Evolutionary conservation across 768 basidiomycete genomes (phyloP), one percentile per base, ranked within the genome.

Genomic region (Kwoniella newhampshirensis): DNA sequence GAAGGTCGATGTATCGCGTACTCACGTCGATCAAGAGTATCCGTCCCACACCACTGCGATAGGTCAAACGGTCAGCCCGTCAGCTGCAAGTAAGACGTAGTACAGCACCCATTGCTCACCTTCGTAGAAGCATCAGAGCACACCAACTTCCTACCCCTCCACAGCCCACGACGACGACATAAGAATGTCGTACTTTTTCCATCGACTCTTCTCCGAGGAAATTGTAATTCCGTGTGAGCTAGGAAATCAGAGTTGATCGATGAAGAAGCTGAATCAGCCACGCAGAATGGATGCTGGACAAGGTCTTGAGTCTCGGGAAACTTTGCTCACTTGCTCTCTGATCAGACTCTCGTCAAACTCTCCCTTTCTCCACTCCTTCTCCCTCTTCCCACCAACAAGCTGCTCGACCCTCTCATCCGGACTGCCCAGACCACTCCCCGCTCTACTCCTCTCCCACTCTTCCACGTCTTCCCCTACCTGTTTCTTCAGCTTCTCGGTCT

Each of bases 101-200:
- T n/a, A 25, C 49, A 35, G 20, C 21, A n/a, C 17, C 39, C 32
- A 28, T 4, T 26, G 83, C 89, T 72, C 70, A 92, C 88, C 91
- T 92, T 73, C 92, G 80, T 42, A 85, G 86, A 25, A 91, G 84
- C 94, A 94, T 94, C 28, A 94, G 83, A 15, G 92, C 91, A 35
- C 86, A 88, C 89, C 91, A 94, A 70, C 89, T 92, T 0, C 96
- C 96, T 0, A 99, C 96, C 1, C 96, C 94, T 56, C 96, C 96
- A 63, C 92, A 91, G 5, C 96, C 96, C 2, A 99, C 86, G 18
- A 98, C 79, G 17, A 90, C 91, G 0, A 97, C 92, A 4, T 81
- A 83, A 12, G 85, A 83, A 8, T 80, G 70, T 50, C 96, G 81
- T 50, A 98, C 81, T 70, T 83, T 86, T 9, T 78, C 74, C 89